Evolutionary conservation across 495 filamentous ascomycete genomes (phyloP).

Genomic region (Lindgomyces ingoldianus): DNA sequence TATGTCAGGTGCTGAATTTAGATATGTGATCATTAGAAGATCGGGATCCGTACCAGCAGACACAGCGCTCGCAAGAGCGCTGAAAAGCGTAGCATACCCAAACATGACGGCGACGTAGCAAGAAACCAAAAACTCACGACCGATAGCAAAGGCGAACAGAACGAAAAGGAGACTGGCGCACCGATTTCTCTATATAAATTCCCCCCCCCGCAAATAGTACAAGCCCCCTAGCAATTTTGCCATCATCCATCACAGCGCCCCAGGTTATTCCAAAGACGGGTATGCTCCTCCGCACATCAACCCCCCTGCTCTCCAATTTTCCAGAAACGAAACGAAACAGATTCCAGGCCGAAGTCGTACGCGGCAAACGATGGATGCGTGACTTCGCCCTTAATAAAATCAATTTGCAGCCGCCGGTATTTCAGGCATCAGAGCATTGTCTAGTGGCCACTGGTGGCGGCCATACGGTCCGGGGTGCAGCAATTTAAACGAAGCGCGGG

Average conservation of each 20-base stretch:
- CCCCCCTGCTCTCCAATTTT: slow-evolving; percentile 13
- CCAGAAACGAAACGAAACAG: slow-evolving; percentile 9
- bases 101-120: slow-evolving; percentile 21
- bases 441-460: slow-evolving; percentile 33
- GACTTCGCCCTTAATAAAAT: slow-evolving; percentile 35
- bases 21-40: background rate
- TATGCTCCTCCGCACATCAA: slow-evolving; percentile 6
- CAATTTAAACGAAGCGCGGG: background rate
- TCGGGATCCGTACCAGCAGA: slow-evolving; percentile 16
- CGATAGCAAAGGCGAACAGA: background rate
- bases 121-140: background rate
- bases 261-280: slow-evolving; percentile 4
- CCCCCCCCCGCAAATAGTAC: background rate
- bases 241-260: too few species aligned
- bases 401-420: slow-evolving; percentile 33
- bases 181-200: slow-evolving; percentile 9
- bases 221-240: too few species aligned
- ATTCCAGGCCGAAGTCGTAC: slow-evolving; percentile 6
- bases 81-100: slow-evolving; percentile 19
- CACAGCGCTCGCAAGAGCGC: slow-evolving; percentile 27
- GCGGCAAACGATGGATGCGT: slow-evolving; percentile 14
- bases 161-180: background rate
- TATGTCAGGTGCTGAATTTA: background rate
- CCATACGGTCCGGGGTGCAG: slow-evolving; percentile 39
- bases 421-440: slow-evolving; percentile 14